Conservation (phyloP, 768 basidiomycete genomes). For the Zangia roseola region DNA sequence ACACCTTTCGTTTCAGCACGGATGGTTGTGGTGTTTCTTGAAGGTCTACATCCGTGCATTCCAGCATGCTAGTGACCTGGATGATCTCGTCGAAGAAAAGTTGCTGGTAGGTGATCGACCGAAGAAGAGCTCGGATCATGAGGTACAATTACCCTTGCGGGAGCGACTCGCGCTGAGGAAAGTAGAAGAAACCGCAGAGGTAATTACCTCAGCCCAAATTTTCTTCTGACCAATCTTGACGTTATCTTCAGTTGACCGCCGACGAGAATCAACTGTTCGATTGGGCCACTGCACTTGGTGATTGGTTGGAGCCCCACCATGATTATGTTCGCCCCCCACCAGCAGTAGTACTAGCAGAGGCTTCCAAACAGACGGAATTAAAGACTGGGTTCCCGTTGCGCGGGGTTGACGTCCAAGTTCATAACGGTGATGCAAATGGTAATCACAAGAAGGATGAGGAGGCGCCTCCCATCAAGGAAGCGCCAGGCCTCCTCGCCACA, state of each 20-base stretch:
- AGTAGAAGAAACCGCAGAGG: constrained; percentile 56
- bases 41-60: constrained; percentile 77
- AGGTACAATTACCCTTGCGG: constrained; percentile 49
- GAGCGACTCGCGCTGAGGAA: constrained; percentile 55
- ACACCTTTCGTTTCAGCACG: constrained; percentile 41
- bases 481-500: constrained; percentile 49
- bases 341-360: constrained; percentile 68
- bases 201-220: constrained; percentile 21
- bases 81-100: constrained; percentile 80
- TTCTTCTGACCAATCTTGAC: constrained; percentile 5
- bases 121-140: constrained; percentile 54
- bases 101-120: constrained; percentile 78
- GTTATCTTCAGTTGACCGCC: constrained; percentile 52
- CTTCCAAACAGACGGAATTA: constrained; percentile 66
- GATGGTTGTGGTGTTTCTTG: constrained; percentile 72
- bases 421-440: constrained; percentile 36
- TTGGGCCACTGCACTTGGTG: constrained; percentile 59
- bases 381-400: constrained; percentile 70
- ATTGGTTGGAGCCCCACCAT: constrained; percentile 80
- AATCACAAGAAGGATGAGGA: constrained; percentile 71
- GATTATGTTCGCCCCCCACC: constrained; percentile 71
- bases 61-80: constrained; percentile 76
- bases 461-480: constrained; percentile 59
- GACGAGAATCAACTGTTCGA: constrained; percentile 60
- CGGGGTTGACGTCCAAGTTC: constrained; percentile 49